Evolutionary conservation across 305 asterid species (phyloP), one percentile per base, ranked within the genome.

Genomic region (Fraxinus sp.): DNA sequence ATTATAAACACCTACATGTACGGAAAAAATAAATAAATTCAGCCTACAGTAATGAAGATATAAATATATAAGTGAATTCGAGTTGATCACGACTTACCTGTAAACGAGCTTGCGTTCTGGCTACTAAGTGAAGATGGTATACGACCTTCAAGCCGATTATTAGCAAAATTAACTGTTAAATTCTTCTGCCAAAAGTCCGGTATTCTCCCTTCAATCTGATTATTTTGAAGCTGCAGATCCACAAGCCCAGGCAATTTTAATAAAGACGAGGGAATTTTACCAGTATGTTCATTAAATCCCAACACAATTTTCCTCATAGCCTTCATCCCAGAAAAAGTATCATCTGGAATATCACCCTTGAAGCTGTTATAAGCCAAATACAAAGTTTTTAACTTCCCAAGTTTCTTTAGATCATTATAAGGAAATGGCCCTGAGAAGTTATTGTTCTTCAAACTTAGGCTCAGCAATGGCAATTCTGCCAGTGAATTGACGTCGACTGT

Each of bases 241-340:
- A 46, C 86, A 74, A 95, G 88, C 78, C 68, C 86, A 0, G 88
- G 90, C 90, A 91, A 64, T 22, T 79, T 80, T n/a, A 91, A 74
- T 73, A 95, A 85, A 0, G 98, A 93, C 44, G 8, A 3, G 0
- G 98, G 98, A 73, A 95, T 90, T 9, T 79, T 83, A 7, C 98
- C 98, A 0, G 44, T 39, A 24, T 93, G 90, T n/a, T 6, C 22
- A 36, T 95, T 95, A 44, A 78, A 37, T 0, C 88, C 92, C 79
- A 95, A 13, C 13, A 85, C 83, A 24, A 95, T 87, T 77, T 86
- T 87, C 86, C 82, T 83, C 76, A 92, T 76, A 0, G 62, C 37
- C 46, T 80, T 90, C 91, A 93, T 84, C 13, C 98, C 98, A 0
- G 74, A n/a, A 57, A 94, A 94, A 0, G 86, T 91, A 76, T 88